Base-by-base conservation (phyloP, 192 early-diverging fungal genomes). In the Linnemannia exigua region DNA sequence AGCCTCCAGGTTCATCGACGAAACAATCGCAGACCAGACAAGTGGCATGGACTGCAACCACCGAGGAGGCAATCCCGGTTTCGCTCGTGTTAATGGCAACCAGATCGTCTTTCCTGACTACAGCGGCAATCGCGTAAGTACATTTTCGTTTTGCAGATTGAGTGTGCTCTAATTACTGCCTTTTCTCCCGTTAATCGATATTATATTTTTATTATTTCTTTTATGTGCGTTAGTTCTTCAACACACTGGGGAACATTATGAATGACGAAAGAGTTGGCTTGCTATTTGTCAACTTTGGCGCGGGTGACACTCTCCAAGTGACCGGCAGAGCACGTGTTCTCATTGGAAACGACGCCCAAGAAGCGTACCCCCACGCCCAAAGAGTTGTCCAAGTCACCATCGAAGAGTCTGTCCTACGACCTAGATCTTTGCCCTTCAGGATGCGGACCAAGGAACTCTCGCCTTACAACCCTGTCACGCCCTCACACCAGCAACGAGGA, bases 41-140 rank as follows among this genome's bases (percentile, higher is more conserved):
- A 85, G 82, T 33, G 82, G 82, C 7, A 85, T 85, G 82, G 82
- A 85, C 31, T 85, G 82, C 47, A 85, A 85, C 35, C 82, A 85
- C 22, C 76, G 82, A 9, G 82, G 82, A 52, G 82, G 82, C 20
- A 85, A 85, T 22, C 82, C 82, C 5, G 82, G 82, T 11, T 85
- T 79, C 50, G 72, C 68, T 3, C 76, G 51, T 6, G 25, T 85
- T 35, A 48, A 50, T 16, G 72, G 70, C 0, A 51, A 68, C 28
- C 67, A 48, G 11, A 41, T 85, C 5, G 69, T 79, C 12, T 79
- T 85, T 54, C 82, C 82, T 6, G 82, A 85, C 41, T 85, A 85
- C 31, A 85, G 82, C 58, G 82, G 82, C 77, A 85, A 85, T 76
- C 48, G 82, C 12, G 82, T 85, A 79, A 69, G 74, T 78, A 36